These are phyloP conservation scores for Streptanthus diversifolius DNA, from an alignment of 345 rosid genomes.

Conservation along the genomic window DNA sequence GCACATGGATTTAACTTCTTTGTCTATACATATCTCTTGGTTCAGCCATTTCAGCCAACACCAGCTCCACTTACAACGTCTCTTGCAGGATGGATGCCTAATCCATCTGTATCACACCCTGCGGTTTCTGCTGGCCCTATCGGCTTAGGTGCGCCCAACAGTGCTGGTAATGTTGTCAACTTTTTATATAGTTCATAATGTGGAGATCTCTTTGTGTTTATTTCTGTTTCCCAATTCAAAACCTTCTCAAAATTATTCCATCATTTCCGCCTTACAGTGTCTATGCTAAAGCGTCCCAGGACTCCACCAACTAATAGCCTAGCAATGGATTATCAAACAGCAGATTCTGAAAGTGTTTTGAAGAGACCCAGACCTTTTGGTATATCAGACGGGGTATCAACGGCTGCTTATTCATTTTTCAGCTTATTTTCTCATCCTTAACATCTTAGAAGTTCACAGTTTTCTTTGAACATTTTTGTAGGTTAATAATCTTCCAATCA, in stretches of 20 bases:
- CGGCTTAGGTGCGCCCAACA: slow-evolving; percentile 38
- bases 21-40: neutral
- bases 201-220: neutral
- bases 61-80: slow-evolving; percentile 48
- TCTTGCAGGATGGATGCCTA: slow-evolving; percentile 55
- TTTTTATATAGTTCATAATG: neutral
- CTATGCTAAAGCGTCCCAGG: slow-evolving; percentile 65
- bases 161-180: slow-evolving; percentile 36
- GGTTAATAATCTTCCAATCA: slow-evolving; percentile 46
- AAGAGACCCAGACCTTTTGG: slow-evolving; percentile 61
- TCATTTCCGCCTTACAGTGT: slow-evolving; percentile 38
- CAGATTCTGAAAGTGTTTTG: slow-evolving; percentile 70
- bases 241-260: neutral
- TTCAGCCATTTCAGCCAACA: slow-evolving; percentile 49
- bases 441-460: slow-evolving; percentile 1
- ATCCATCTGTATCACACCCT: slow-evolving; percentile 45
- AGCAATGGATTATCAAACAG: slow-evolving; percentile 67
- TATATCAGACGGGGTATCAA: slow-evolving; percentile 60
- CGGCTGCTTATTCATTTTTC: neutral
- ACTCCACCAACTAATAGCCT: slow-evolving; percentile 47
- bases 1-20: neutral
- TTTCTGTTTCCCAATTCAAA: slow-evolving; percentile 1
- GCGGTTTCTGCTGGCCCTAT: slow-evolving; percentile 44
- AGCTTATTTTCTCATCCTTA: slow-evolving; percentile 4
- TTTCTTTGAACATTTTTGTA: slow-evolving; percentile 20